phyloP scores from a whole-genome alignment of 2,329 filamentous ascomycete species.

The Xylariaceae sp. region DNA sequence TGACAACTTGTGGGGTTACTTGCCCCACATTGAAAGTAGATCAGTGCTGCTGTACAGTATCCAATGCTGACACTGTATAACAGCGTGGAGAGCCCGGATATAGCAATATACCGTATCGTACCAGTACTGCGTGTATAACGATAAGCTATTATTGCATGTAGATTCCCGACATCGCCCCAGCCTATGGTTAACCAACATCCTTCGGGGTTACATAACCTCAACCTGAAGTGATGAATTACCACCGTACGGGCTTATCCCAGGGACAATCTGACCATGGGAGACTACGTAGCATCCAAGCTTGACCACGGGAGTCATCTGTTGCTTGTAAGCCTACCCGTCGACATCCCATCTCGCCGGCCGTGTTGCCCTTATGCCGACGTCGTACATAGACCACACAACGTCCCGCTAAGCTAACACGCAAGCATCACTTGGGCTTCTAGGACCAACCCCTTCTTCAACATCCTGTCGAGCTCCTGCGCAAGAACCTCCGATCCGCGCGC shows the following conservation, averaged over 20 bases:
- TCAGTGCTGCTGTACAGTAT: too few species aligned
- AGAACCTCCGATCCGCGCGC: slow-evolving; percentile 87
- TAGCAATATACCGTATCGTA: too few species aligned
- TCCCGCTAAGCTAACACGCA: slow-evolving; percentile 1
- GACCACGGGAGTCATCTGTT: slow-evolving; percentile 72
- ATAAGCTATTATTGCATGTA: neutral
- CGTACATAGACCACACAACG: too few species aligned
- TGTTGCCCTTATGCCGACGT: too few species aligned
- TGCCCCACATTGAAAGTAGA: too few species aligned
- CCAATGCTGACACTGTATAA: too few species aligned
- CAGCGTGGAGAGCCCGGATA: too few species aligned
- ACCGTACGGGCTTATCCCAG: neutral
- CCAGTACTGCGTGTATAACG: neutral
- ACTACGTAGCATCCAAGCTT: slow-evolving; percentile 59
- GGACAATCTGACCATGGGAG: slow-evolving; percentile 44
- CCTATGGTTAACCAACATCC: too few species aligned
- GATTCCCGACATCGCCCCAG: neutral
- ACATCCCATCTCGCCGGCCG: neutral
- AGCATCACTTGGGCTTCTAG: slow-evolving; percentile 41
- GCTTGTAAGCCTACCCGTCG: slow-evolving; percentile 46
- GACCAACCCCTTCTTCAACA: slow-evolving; percentile 92
- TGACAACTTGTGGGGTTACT: too few species aligned
- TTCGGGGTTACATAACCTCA: neutral
- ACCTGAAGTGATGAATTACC: too few species aligned
- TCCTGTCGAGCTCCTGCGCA: slow-evolving; percentile 85